A percentile compares a stretch with the other conserved stretches of the same genome.
Conservation (phyloP, 345 rosid genomes). For the Zanthoxylum bungeanum region DNA sequence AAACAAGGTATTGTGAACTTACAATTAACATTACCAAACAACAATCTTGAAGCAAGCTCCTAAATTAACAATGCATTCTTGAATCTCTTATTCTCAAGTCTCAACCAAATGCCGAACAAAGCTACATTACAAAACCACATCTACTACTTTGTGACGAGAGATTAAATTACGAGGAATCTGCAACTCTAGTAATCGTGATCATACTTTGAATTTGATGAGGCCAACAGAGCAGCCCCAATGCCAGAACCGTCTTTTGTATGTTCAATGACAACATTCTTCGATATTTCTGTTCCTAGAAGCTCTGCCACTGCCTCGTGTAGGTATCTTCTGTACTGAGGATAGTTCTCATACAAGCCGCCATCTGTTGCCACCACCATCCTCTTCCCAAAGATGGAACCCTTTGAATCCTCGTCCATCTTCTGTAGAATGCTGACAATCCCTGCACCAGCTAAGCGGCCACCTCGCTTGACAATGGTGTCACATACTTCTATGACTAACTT, state of each 20-base stretch:
- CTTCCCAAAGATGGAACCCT: conserved; percentile 49
- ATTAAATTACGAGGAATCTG: not conserved
- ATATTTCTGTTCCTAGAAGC: conserved; percentile 55
- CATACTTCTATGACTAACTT: conserved; percentile 54
- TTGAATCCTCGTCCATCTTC: conserved; percentile 69
- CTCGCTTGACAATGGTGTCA: conserved; percentile 63
- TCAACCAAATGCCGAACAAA: not conserved
- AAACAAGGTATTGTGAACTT: not conserved
- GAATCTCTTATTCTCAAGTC: conserved; percentile 10
- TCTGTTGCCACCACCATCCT: conserved; percentile 86
- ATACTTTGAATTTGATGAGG: conserved; percentile 73
- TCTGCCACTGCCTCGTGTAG: conserved; percentile 59
- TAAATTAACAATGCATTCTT: not conserved
- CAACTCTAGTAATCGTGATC: conserved; percentile 34
- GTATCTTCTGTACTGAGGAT: conserved; percentile 67
- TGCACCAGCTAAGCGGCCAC: conserved; percentile 81
- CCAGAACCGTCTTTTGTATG: conserved; percentile 88
- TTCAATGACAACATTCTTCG: conserved; percentile 52
- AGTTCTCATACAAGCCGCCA: conserved; percentile 71
- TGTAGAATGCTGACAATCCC: conserved; percentile 83
- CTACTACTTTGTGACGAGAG: not conserved
- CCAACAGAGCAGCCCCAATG: conserved; percentile 85
- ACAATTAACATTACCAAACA: not conserved
- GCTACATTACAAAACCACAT: conserved; percentile 10
- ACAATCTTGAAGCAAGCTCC: conserved; percentile 1